Conservation (phyloP, 345 rosid genomes). For the Schrenkiella parvula region DNA sequence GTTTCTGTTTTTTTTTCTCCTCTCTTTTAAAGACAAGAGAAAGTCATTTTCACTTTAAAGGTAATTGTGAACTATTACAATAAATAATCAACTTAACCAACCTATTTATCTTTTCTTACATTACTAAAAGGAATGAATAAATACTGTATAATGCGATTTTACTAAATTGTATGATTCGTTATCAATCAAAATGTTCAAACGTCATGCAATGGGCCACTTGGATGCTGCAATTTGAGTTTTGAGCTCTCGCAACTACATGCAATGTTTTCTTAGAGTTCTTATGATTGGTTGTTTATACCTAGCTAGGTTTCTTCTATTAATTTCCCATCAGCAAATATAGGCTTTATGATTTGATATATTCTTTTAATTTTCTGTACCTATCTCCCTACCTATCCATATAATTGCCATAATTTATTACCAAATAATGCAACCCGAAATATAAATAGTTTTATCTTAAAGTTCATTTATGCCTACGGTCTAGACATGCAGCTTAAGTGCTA, state of each 20-base stretch:
- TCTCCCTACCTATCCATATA: conserved; percentile 5
- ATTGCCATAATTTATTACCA: conserved; percentile 16
- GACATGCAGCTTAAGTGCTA: neutral
- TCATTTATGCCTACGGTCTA: neutral
- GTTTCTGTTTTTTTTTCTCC: neutral
- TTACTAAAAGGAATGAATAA: neutral
- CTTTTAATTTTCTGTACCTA: conserved; percentile 5
- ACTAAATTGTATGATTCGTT: neutral
- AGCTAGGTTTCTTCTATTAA: neutral
- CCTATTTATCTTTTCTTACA: neutral
- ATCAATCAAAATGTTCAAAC: neutral
- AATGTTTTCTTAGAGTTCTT: neutral
- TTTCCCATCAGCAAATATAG: neutral
- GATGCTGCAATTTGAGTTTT: conserved; percentile 10
- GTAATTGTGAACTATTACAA: neutral
- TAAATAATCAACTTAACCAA: neutral
- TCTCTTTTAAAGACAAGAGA: neutral
- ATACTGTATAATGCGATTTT: neutral
- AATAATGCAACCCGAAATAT: conserved; percentile 16
- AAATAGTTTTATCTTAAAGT: neutral
- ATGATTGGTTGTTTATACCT: conserved; percentile 6
- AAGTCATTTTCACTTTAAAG: conserved; percentile 20
- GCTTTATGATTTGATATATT: conserved; percentile 23
- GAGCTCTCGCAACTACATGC: neutral
- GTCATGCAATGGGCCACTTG: neutral